Base-by-base conservation (phyloP, 257 asterid genomes). In the Plantago major region DNA sequence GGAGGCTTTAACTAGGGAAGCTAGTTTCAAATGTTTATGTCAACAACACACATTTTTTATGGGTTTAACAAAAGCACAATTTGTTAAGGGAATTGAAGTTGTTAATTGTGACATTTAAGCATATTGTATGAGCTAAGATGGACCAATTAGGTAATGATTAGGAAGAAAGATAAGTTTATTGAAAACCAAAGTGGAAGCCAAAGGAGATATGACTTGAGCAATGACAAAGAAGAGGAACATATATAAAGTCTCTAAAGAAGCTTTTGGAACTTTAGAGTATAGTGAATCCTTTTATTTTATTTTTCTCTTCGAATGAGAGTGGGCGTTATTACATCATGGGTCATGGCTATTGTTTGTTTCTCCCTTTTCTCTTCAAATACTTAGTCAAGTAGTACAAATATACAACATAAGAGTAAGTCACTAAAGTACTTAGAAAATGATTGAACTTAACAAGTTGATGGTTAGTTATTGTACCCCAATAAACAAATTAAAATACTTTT, bases 261-360 rank as follows among this genome's bases (percentile, higher is more conserved):
- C 82, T 79, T 82, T 73, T 73, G 56, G 60, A 38, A 63, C 81
- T 74, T 82, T 76, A 60, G 62, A 60, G 56, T 66, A 68, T 66
- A 54, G 62, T 76, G 72, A 71, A 64, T 64, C 73, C 26, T 22
- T 2, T 22, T 22, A 22, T 22, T 22, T 22, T 22, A 22, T 22
- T 22, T 22, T 22, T 1, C 26, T 22, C 26, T 22, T 22, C 26
- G 40, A 33, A 33, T 33, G 40, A 33, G 40, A 33, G 40, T 33
- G 40, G 53, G 14, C 6, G 12, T 7, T 57, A 57, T 57, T 57
- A 57, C 62, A 57, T 57, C 62, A 44, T 45, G 19, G 40, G 8
- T 33, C 7, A 7, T 33, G 4, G 10, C 9, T 38, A 14, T 28
- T 33, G 19, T 15, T 33, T 3, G 42, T 50, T 17, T 28, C 64